Conservation (phyloP, 208 protist genomes). For the Leishmania aethiopica region DNA sequence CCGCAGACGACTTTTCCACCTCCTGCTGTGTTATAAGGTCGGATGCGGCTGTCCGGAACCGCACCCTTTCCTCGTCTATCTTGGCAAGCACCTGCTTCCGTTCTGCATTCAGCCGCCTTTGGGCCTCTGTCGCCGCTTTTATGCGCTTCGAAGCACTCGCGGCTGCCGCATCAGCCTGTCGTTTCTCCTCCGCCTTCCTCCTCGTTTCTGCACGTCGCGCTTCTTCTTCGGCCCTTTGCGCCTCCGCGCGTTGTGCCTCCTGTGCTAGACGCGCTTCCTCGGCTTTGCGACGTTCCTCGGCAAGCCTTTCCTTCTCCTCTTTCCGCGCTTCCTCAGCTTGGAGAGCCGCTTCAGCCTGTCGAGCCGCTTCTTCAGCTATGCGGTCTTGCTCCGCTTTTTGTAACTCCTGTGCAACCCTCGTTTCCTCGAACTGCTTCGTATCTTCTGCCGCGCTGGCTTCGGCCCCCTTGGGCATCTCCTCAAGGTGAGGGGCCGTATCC, state of each 20-base stretch:
- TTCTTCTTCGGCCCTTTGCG: constrained; percentile 22
- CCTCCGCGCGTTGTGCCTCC: constrained; percentile 7
- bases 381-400: not conserved
- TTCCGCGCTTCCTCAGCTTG: not conserved
- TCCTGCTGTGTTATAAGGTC: constrained; percentile 16
- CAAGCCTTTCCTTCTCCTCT: constrained; percentile 1
- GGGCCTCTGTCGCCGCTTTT: not conserved
- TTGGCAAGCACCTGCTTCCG: constrained; percentile 6
- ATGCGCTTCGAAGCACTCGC: constrained; percentile 7
- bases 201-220: not conserved
- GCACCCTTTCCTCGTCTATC: constrained; percentile 4
- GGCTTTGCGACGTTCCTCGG: not conserved
- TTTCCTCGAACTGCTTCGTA: not conserved
- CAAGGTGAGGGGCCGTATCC: not conserved
- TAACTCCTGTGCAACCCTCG: not conserved
- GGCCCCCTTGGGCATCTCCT: not conserved
- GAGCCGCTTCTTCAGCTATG: not conserved
- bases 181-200: constrained; percentile 7
- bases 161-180: not conserved
- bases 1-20: constrained; percentile 6
- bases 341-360: not conserved
- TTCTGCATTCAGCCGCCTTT: not conserved
- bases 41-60: constrained; percentile 16
- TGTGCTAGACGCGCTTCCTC: not conserved
- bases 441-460: constrained; percentile 1